Evolutionary conservation across 2,329 filamentous ascomycete genomes (phyloP), one percentile per base, ranked within the genome.

Genomic region (Epichloe coenophiala): DNA sequence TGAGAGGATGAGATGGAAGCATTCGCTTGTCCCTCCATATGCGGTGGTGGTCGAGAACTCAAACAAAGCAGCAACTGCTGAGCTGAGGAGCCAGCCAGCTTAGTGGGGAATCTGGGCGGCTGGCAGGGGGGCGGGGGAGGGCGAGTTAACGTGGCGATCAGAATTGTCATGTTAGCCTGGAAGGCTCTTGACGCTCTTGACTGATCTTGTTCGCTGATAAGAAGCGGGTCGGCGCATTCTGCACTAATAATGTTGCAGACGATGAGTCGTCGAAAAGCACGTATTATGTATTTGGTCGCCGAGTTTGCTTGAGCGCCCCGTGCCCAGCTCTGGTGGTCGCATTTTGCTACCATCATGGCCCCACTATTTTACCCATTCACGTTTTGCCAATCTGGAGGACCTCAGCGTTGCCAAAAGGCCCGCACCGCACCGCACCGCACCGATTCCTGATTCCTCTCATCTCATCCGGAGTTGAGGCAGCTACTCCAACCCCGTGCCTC

Each of bases 31-130:
- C 48, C 41, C 42, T 49, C 51, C 41, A 53, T 42, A 38, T 42
- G 43, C 15, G 23, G 45, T 31, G 21, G 31, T 39, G 48, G 48
- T 50, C 19, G 33, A 40, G 35, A 31, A 27, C 21, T 21, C 23
- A n/a, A 31, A 11, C 27, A 31, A 31, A 19, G 45, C 45, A 37
- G 21, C 23, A 7, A 43, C 45, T 39, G 48, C 48, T 45, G 52
- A 51, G 50, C 52, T 44, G 54, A 55, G 52, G 54, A 45, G 38
- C 38, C 38, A 21, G 45, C 15, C 37, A 21, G n/a, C 19, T 19
- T n/a, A 38, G 35, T 36, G 47, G 40, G n/a, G 19, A 42, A 42
- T 15, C 15, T 21, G 8, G 17, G 17, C 17, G 27, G 27, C 27
- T 3, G 27, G 7, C 27, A 31, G 27, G n/a, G n/a, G n/a, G 17